Conservation (phyloP, 768 basidiomycete genomes). For the Gloeostereum incarnatum region DNA sequence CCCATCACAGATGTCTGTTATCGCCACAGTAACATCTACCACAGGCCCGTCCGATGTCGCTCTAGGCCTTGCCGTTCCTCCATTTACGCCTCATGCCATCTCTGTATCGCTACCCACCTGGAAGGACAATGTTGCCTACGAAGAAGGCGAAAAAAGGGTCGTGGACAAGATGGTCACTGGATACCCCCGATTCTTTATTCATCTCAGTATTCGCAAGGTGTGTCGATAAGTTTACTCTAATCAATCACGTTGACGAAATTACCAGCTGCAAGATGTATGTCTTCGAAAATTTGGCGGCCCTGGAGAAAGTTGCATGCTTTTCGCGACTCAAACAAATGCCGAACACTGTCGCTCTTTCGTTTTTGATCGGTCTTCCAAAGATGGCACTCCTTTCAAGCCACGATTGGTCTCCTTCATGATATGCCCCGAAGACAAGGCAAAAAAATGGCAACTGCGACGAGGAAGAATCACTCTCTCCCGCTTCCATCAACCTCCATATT, state of each 20-base stretch:
- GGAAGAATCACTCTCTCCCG: constrained; percentile 13
- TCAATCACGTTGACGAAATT: constrained; percentile 1
- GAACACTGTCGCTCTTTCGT: constrained; percentile 72
- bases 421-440: constrained; percentile 42
- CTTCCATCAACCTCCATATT: constrained; percentile 65
- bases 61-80: constrained; percentile 48
- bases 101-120: constrained; percentile 94
- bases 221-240: constrained; percentile 3
- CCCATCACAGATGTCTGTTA: too few species aligned
- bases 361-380: constrained; percentile 32
- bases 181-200: constrained; percentile 94
- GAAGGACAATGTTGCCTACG: constrained; percentile 87
- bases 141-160: constrained; percentile 79
- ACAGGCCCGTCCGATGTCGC: constrained; percentile 13
- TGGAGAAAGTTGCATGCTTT: constrained; percentile 72
- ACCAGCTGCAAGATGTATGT: constrained; percentile 71
- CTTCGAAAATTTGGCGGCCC: constrained; percentile 66
- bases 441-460: constrained; percentile 16
- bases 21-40: not conserved
- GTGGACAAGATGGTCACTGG: constrained; percentile 76
- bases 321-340: constrained; percentile 65
- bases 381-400: constrained; percentile 34
- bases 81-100: constrained; percentile 78
- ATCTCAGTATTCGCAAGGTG: constrained; percentile 80
- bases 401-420: constrained; percentile 66